Conservation (phyloP, 371 early-diverging fungal species). For the Entomophthora muscae region DNA sequence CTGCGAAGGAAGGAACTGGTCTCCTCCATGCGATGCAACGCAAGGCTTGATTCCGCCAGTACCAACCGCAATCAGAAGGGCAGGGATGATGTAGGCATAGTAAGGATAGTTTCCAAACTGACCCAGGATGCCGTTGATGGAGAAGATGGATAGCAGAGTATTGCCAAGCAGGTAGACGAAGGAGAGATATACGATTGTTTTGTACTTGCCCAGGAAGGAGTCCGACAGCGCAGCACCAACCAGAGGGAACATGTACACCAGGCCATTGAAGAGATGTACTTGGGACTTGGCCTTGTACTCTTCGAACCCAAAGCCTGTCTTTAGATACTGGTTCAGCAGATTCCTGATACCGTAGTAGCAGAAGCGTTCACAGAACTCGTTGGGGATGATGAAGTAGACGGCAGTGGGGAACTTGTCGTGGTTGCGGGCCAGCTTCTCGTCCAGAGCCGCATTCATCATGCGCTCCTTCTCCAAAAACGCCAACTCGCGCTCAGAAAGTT, state of each 20-base stretch:
- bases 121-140: conserved; percentile 2
- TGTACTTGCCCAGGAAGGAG: conserved; percentile 40
- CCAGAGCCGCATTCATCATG: background rate
- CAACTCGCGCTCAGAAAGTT: background rate
- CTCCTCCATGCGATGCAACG: conserved; percentile 27
- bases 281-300: conserved; percentile 12
- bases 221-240: conserved; percentile 45
- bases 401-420: conserved; percentile 15
- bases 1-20: conserved; percentile 17
- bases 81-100: background rate
- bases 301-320: conserved; percentile 12
- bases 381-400: conserved; percentile 12
- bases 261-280: no score
- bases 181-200: conserved; percentile 28
- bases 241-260: no score
- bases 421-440: conserved; percentile 15
- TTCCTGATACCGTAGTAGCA: conserved; percentile 11
- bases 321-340: conserved; percentile 12
- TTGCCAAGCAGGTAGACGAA: conserved; percentile 5
- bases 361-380: conserved; percentile 15
- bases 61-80: background rate
- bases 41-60: no score
- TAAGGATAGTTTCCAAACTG: background rate
- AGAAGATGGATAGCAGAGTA: background rate
- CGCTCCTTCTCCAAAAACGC: background rate